phyloP scores from a whole-genome alignment of 768 basidiomycete species.

The Mycena galopus region DNA sequence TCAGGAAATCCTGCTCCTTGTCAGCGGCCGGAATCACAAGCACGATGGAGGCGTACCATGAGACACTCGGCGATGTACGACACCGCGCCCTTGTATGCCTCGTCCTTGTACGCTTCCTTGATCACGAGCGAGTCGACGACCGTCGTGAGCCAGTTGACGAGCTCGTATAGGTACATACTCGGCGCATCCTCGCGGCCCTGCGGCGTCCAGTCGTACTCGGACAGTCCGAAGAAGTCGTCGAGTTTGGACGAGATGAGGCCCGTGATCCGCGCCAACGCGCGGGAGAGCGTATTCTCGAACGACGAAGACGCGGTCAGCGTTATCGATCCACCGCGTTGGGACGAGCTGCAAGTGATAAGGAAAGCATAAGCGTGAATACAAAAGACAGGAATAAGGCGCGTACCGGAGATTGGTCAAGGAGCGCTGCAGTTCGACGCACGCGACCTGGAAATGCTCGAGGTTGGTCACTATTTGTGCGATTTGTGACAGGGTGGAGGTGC shows the following conservation, averaged over 20 bases:
- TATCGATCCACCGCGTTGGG: slow-evolving; percentile 87
- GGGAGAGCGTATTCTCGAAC: slow-evolving; percentile 77
- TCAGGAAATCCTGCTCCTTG: slow-evolving; percentile 76
- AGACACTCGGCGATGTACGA: slow-evolving; percentile 88
- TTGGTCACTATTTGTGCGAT: slow-evolving; percentile 95
- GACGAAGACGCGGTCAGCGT: slow-evolving; percentile 71
- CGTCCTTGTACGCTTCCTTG: slow-evolving; percentile 88
- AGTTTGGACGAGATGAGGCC: slow-evolving; percentile 91
- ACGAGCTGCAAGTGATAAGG: slow-evolving; percentile 64
- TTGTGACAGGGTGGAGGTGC: slow-evolving; percentile 86
- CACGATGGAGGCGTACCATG: slow-evolving; percentile 71
- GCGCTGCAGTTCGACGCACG: slow-evolving; percentile 86
- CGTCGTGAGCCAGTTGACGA: slow-evolving; percentile 96
- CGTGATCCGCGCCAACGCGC: slow-evolving; percentile 82
- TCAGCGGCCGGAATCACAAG: slow-evolving; percentile 4
- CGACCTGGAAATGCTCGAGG: slow-evolving; percentile 90
- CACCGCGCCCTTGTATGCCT: slow-evolving; percentile 91
- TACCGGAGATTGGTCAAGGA: slow-evolving; percentile 88
- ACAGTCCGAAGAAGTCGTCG: slow-evolving; percentile 94
- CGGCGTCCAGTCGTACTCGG: slow-evolving; percentile 96
- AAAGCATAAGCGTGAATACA: not conserved
- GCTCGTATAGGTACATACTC: slow-evolving; percentile 94
- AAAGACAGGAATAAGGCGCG: slow-evolving; percentile 38
- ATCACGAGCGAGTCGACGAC: slow-evolving; percentile 92
- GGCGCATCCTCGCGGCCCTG: slow-evolving; percentile 77